Evolutionary conservation across 306 rosid species (phyloP), one percentile per base, ranked within the genome.

Genomic region (Canavalia gladiata): DNA sequence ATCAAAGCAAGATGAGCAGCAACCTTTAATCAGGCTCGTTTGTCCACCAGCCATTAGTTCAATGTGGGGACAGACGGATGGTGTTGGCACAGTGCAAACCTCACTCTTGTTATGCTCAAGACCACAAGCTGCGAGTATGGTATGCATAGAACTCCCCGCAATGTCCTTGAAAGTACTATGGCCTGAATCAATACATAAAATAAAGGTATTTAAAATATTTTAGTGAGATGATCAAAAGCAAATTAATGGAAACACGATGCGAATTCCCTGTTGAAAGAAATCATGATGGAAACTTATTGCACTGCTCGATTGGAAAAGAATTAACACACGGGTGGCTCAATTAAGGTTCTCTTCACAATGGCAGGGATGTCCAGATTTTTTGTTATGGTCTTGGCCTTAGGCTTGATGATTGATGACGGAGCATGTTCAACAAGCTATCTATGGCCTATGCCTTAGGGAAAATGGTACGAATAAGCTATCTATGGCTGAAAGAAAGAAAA

Each of bases 1-100:
- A 87, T 90, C 92, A 63, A 93, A 96, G 86, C 99, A 93, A 69
- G 91, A 76, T 35, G 94, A 93, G 89, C 99, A 93, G 79, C 90
- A 87, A 51, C 94, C 97, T 33, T 85, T 84, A 68, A 91, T 84
- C 73, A 88, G 87, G 84, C 94, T 91, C 3, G 90, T 79, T 69
- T 46, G 87, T 51, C 88, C 90, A 33, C 89, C 91, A 7, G 83
- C 82, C 73, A 74, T 74, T 68, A 87, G 82, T 87, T 95, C 96
- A 37, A 87, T 84, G 89, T 91, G 98, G 35, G 88, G 76, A 65
- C 99, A 96, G 64, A 59, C 86, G 34, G 93, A 49, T 7, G 94
- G 94, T 33, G 96, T 89, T 10, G 90, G 84, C 77, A 88, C 84
- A 2, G 75, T 11, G 78, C 84, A 83, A 74, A 84, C 94, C 68